Percentiles rank a stretch among this genome's conserved stretches.
phyloP scores from a whole-genome alignment of 768 basidiomycete genomes.

The Boletales sp. region DNA sequence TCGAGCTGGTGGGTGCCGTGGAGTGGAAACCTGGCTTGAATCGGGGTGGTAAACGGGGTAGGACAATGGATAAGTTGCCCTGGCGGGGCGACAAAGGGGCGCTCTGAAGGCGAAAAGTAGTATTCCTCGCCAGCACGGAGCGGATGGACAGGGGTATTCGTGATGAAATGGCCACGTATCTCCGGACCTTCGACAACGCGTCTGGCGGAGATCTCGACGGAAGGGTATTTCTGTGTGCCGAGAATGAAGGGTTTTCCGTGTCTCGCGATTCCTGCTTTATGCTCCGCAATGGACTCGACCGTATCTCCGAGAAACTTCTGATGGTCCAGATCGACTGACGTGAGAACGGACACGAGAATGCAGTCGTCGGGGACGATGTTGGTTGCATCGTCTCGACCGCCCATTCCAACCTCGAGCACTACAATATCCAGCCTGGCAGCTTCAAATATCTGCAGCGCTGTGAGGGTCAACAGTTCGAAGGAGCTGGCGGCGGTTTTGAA shows the following conservation, averaged over 20 bases:
- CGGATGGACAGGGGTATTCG: conserved; percentile 32
- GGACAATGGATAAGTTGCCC: conserved; percentile 42
- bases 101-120: conserved; percentile 30
- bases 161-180: conserved; percentile 41
- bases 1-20: conserved; percentile 81
- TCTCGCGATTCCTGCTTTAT: conserved; percentile 83
- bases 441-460: conserved; percentile 77
- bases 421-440: conserved; percentile 67
- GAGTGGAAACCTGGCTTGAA: conserved; percentile 58
- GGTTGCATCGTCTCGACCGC: conserved; percentile 89
- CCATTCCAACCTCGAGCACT: conserved; percentile 93
- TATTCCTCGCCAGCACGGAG: conserved; percentile 34
- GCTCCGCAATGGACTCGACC: conserved; percentile 65
- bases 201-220: conserved; percentile 45
- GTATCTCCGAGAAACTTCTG: conserved; percentile 84
- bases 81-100: conserved; percentile 32
- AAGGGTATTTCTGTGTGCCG: conserved; percentile 54
- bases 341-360: conserved; percentile 77
- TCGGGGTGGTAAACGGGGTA: conserved; percentile 39
- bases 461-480: conserved; percentile 86
- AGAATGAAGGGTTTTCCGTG: conserved; percentile 59
- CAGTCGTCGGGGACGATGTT: conserved; percentile 74
- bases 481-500: conserved; percentile 50
- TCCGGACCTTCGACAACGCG: conserved; percentile 35
- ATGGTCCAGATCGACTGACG: conserved; percentile 90